These are phyloP conservation scores for Cordyceps tenuipes DNA, from an alignment of 2,329 filamentous ascomycete genomes.

Conservation along the genomic window DNA sequence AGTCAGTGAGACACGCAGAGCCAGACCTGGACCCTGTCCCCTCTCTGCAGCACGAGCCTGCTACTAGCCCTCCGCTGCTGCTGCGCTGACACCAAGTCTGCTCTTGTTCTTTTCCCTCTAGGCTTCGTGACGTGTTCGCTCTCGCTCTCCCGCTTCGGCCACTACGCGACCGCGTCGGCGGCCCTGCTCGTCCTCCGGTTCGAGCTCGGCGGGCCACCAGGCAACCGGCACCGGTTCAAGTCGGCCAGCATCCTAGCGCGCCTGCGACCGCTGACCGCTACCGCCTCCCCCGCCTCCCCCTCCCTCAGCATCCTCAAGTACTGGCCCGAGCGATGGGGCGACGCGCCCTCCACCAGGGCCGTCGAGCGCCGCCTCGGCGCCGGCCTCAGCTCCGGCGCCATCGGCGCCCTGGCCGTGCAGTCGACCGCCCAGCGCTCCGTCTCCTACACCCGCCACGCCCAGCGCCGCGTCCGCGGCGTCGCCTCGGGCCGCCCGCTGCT, in stretches of 20 bases:
- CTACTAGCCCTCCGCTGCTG: background rate
- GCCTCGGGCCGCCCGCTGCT: background rate
- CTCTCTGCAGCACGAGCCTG: no score
- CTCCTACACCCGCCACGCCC: background rate
- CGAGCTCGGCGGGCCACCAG: constrained; percentile 2
- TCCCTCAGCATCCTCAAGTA: constrained; percentile 4
- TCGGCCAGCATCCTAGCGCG: constrained; percentile 4
- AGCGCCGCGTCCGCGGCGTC: background rate
- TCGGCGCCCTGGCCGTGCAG: background rate
- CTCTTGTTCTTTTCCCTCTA: background rate
- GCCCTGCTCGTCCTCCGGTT: constrained; percentile 1
- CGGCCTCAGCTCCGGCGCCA: background rate
- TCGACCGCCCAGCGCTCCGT: constrained; percentile 1
- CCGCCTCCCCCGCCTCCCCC: background rate
- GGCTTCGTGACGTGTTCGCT: background rate
- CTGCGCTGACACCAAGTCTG: no score
- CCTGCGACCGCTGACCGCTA: background rate
- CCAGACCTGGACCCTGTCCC: no score
- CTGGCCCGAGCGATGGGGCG: background rate
- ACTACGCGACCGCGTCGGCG: constrained; percentile 1
- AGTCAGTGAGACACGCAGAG: background rate
- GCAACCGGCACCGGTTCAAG: constrained; percentile 4
- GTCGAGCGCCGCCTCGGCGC: background rate
- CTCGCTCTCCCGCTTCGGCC: background rate
- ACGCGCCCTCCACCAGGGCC: background rate